Conservation (phyloP, 1,284 basidiomycete genomes). For the Cystobasidium sp. region DNA sequence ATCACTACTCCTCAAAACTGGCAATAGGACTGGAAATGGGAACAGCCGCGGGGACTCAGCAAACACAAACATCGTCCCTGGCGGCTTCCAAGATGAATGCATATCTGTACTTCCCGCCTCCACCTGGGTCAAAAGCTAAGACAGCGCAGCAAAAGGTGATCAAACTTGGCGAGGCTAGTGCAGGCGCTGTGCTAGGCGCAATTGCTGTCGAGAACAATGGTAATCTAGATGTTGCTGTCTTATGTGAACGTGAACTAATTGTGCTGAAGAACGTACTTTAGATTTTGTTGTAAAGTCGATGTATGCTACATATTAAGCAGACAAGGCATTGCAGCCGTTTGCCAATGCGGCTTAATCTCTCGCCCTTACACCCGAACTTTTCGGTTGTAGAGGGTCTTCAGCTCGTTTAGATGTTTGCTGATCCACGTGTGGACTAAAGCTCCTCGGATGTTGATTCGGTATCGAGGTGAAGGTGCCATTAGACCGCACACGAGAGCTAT, state of each 20-base stretch:
- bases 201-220: slow-evolving; percentile 61
- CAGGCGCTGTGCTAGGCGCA: slow-evolving; percentile 79
- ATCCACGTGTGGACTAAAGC: slow-evolving; percentile 5
- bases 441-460: not conserved
- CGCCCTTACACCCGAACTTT: not conserved
- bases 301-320: not conserved
- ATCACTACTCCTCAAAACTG: slow-evolving; percentile 65
- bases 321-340: too few species aligned
- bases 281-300: not conserved
- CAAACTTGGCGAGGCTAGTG: slow-evolving; percentile 68
- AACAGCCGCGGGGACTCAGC: slow-evolving; percentile 4
- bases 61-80: slow-evolving; percentile 4
- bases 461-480: not conserved
- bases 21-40: slow-evolving; percentile 75
- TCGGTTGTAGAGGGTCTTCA: not conserved
- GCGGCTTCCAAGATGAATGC: slow-evolving; percentile 37
- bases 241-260: slow-evolving; percentile 77
- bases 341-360: too few species aligned
- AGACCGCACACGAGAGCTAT: slow-evolving; percentile 1
- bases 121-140: slow-evolving; percentile 38
- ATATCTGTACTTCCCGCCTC: slow-evolving; percentile 41
- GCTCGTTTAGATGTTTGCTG: not conserved
- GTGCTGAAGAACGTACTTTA: slow-evolving; percentile 59
- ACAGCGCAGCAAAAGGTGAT: slow-evolving; percentile 72
- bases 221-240: slow-evolving; percentile 65